Percentiles rank a stretch among this genome's conserved stretches.
phyloP scores from a whole-genome alignment of 2,329 filamentous ascomycete species.

The Penicillium corylophilum region DNA sequence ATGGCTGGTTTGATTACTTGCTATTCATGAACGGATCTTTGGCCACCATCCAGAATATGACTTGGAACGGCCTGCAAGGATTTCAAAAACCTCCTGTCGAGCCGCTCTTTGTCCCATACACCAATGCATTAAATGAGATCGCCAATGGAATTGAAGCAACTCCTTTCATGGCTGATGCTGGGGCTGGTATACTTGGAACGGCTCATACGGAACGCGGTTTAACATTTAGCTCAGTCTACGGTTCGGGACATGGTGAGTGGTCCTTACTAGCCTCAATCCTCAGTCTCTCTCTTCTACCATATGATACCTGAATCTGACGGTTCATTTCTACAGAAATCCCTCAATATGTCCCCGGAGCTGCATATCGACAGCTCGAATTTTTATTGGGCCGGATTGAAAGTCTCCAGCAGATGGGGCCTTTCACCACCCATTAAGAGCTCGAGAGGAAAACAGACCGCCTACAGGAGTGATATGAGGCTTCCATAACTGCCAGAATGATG shows the following conservation, averaged over 20 bases:
- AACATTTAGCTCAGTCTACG: conserved; percentile 64
- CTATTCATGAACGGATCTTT: conserved; percentile 69
- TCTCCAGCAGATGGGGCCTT: conserved; percentile 35
- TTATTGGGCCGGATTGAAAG: conserved; percentile 67
- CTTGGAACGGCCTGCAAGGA: conserved; percentile 69
- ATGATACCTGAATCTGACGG: background rate
- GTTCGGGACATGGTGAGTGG: conserved; percentile 59
- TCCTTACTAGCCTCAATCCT: background rate
- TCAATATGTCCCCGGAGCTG: conserved; percentile 66
- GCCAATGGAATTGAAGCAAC: conserved; percentile 46
- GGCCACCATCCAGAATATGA: conserved; percentile 76
- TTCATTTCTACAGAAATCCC: conserved; percentile 48
- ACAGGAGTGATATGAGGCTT: too few relatives aligned
- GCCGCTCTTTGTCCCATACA: conserved; percentile 69
- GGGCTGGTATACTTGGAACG: conserved; percentile 66
- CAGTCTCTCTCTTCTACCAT: background rate
- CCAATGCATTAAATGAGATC: conserved; percentile 32
- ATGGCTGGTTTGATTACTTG: conserved; percentile 69
- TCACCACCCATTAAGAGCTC: conserved; percentile 1
- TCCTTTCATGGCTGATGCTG: conserved; percentile 47
- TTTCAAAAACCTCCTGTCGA: conserved; percentile 62
- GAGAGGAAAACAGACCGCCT: background rate
- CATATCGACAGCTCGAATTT: conserved; percentile 72
- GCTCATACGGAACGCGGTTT: conserved; percentile 72
- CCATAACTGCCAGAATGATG: too few relatives aligned